Base-by-base conservation (phyloP, 257 asterid genomes). In the Prunella vulgaris region DNA sequence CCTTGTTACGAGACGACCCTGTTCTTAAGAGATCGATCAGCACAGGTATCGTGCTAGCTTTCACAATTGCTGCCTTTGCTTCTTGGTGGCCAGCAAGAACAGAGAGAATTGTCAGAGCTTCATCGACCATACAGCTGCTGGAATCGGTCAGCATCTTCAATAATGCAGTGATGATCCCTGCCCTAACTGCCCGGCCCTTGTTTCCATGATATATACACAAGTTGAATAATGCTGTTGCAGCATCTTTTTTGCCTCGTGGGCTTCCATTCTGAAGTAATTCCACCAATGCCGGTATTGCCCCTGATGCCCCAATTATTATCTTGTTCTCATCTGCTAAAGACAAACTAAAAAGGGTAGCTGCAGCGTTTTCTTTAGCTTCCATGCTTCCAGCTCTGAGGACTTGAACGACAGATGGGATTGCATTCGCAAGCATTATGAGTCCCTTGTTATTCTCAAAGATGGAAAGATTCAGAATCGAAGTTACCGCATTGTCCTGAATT, bases 361-460 rank as follows among this genome's bases (percentile, higher is more conserved):
- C 97, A 0, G 98, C 90, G 54, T 93, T 93, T 48, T 93, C 98
- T 71, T 88, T 84, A 12, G 98, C 95, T 73, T 88, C 98, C 85
- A 75, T 86, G 88, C 90, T 87, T 69, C 97, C 97, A 0, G 92
- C 82, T 73, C 98, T 76, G 65, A 93, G 97, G 76, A 90, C 89
- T 69, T 86, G 96, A 42, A 93, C 96, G 20, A 93, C 83, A 5
- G 96, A 90, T 33, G 98, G 97, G 75, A 93, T 70, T 6, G 98
- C 97, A 27, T 88, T 88, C 5, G 94, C 95, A 4, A 90, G 94
- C 98, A 93, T 90, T 48, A 93, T 87, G 38, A 87, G 86, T 20
- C 83, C 90, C 66, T 90, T 93, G 78, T 93, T 93, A 21, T 85
- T 77, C 0, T 87, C 97, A 7, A 75, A 93, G 59, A 93, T 90